Evolutionary conservation across 768 basidiomycete species (phyloP).

Genomic region (Lanmaoa pseudosensibilis): DNA sequence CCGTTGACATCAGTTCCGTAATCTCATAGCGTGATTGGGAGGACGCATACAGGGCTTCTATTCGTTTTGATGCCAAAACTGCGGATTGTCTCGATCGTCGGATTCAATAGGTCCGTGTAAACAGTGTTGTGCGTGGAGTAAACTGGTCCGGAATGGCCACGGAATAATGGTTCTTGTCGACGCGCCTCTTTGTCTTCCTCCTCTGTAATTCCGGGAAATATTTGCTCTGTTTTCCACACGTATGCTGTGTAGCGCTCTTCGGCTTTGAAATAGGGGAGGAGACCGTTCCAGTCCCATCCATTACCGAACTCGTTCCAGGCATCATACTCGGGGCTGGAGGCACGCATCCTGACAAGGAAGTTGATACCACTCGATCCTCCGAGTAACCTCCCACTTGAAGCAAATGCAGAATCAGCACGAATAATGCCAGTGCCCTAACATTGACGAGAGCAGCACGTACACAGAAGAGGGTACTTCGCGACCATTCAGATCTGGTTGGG

Average conservation of each 20-base stretch:
- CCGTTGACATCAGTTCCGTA: neutral
- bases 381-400: constrained; percentile 16
- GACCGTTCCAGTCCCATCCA: constrained; percentile 19
- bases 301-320: constrained; percentile 17
- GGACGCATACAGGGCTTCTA: constrained; percentile 7
- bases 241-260: constrained; percentile 10
- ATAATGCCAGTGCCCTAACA: too few species aligned
- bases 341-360: constrained; percentile 20
- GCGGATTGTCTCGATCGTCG: constrained; percentile 10
- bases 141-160: constrained; percentile 11
- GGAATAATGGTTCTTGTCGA: constrained; percentile 6
- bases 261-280: constrained; percentile 18
- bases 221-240: constrained; percentile 9
- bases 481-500: constrained; percentile 10
- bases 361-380: constrained; percentile 24
- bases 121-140: constrained; percentile 15
- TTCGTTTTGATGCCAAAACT: constrained; percentile 17
- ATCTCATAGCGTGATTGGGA: neutral
- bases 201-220: constrained; percentile 14
- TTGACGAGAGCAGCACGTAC: neutral
- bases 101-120: constrained; percentile 15
- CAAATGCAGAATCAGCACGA: neutral
- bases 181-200: constrained; percentile 14
- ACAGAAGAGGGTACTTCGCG: neutral
- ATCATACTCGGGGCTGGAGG: constrained; percentile 20